Base-by-base conservation (phyloP, 148 eudicot species). In the Rhododendron simsii region DNA sequence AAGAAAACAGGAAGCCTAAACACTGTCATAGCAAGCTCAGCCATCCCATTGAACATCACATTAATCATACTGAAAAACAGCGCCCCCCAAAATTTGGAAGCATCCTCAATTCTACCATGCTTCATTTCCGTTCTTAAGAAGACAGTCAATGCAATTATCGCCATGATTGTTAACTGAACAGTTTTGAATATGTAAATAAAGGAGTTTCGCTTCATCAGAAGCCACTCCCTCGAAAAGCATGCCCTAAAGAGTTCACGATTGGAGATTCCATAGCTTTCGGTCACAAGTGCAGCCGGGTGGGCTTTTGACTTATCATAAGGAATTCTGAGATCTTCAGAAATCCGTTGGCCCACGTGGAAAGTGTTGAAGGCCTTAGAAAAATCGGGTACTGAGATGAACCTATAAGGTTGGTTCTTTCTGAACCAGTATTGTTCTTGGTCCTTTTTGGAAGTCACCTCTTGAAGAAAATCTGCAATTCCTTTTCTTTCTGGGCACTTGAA, bases 381-480 rank as follows among this genome's bases (percentile, higher is more conserved):
- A 44, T 91, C 91, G 6, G 86, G 48, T 7, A 84, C 91, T 2
- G 90, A 82, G 41, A 91, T 30, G 55, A 82, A 85, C 44, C 83
- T 47, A 45, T 87, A 91, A 77, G 92, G 92, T 86, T 91, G 85
- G 73, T 91, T 28, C 39, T 85, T 89, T 23, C 26, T 86, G 86
- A 51, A 91, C 92, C 92, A 89, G 83, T 91, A 91, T n/a, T 91
- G 92, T 73, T 88, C 87, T 81, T 91, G 91, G 80, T 91, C 91
- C 39, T 89, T 91, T 78, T 39, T 35, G 41, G 91, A 91, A 69
- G 91, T 77, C 23, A 77, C 80, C 48, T 77, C 80, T 41, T 77
- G 80, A 1, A 77, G 80, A 77, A 77, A 77, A 41, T 77, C 50
- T 41, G 80, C 80, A 44, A 77, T 10, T 77, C 80, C 80, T 77